These are phyloP conservation scores for Cyclotella atomus DNA, from an alignment of 108 stramenopile genomes.

Conservation along the genomic window DNA sequence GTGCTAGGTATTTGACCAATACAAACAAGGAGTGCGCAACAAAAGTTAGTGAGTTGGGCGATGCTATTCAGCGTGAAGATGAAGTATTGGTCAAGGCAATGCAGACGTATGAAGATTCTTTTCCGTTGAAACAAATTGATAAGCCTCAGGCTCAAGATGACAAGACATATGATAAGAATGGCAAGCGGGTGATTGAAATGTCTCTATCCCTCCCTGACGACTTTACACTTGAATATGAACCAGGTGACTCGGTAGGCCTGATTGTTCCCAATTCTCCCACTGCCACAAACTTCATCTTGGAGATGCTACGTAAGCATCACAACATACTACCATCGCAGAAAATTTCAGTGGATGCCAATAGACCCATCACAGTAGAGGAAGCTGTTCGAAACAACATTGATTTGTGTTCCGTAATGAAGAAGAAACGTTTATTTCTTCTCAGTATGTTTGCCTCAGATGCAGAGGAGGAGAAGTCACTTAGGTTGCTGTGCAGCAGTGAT, in stretches of 20 bases:
- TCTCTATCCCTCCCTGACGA: slow-evolving; percentile 79
- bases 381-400: slow-evolving; percentile 69
- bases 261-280: slow-evolving; percentile 69
- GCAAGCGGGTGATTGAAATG: slow-evolving; percentile 88
- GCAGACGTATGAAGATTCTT: slow-evolving; percentile 52
- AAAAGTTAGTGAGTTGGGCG: slow-evolving; percentile 25
- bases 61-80: slow-evolving; percentile 10
- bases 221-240: slow-evolving; percentile 82
- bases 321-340: slow-evolving; percentile 63
- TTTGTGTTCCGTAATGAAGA: slow-evolving; percentile 76
- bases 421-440: slow-evolving; percentile 65
- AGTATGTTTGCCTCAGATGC: slow-evolving; percentile 68
- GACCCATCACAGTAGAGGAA: slow-evolving; percentile 65
- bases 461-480: slow-evolving; percentile 59
- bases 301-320: slow-evolving; percentile 61
- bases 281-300: slow-evolving; percentile 57
- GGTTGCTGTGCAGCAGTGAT: slow-evolving; percentile 56
- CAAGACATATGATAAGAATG: slow-evolving; percentile 55
- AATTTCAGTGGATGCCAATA: slow-evolving; percentile 61
- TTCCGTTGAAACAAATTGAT: slow-evolving; percentile 50
- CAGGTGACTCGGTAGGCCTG: slow-evolving; percentile 92
- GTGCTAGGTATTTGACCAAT: slow-evolving; percentile 80
- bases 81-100: slow-evolving; percentile 42
- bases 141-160: not conserved
- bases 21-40: slow-evolving; percentile 63